A percentile compares a stretch with the other conserved stretches of the same genome.
Evolutionary conservation across 495 filamentous ascomycete species (phyloP).

Genomic region (Penicillium argentinense): DNA sequence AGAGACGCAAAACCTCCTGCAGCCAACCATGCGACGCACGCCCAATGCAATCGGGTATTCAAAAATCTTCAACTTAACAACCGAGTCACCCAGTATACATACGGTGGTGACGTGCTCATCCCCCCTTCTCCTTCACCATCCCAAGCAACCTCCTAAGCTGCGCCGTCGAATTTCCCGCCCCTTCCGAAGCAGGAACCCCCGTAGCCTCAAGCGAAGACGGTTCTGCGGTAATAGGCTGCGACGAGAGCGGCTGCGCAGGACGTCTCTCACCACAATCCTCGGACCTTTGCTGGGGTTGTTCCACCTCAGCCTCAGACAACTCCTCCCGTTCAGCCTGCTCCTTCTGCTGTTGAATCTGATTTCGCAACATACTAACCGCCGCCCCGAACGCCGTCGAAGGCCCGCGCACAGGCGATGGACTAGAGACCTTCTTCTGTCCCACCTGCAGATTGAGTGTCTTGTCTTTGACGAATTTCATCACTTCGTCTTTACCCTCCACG

Average conservation of each 20-base stretch:
- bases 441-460: constrained; percentile 29
- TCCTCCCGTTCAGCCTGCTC: not conserved
- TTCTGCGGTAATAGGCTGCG: constrained; percentile 20
- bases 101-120: no score
- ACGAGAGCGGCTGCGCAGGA: constrained; percentile 14
- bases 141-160: constrained; percentile 25
- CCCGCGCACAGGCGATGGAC: not conserved
- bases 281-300: not conserved
- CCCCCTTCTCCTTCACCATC: constrained; percentile 23
- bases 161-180: constrained; percentile 15
- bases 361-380: constrained; percentile 19
- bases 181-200: constrained; percentile 9
- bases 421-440: constrained; percentile 6
- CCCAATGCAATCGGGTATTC: no score
- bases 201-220: constrained; percentile 24
- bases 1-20: no score
- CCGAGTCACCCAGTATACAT: no score
- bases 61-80: no score
- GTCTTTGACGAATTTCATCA: constrained; percentile 39
- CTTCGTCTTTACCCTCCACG: constrained; percentile 53
- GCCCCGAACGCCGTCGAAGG: constrained; percentile 17
- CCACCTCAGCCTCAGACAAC: not conserved
- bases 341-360: constrained; percentile 23
- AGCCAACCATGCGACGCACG: no score
- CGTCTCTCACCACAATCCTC: no score